Conservation (phyloP, 2,329 filamentous ascomycete species). For the Alternaria ventricosa region DNA sequence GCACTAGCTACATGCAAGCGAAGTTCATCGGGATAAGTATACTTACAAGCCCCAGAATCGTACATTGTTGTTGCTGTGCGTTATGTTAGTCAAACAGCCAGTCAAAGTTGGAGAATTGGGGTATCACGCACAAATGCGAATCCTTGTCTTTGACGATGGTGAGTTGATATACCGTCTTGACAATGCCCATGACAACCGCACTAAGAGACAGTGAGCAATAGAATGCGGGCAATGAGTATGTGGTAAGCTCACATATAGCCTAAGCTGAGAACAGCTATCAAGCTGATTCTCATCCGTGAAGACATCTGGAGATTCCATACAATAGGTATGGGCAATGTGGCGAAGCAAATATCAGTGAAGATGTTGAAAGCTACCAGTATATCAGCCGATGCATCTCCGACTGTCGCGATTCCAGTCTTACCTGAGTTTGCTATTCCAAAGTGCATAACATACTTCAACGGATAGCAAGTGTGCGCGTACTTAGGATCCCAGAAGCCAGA, state of each 20-base stretch:
- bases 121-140: neutral
- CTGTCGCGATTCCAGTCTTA: neutral
- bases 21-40: neutral
- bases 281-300: neutral
- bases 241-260: neutral
- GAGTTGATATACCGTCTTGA: neutral
- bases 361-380: slow-evolving; percentile 6
- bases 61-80: neutral
- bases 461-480: neutral
- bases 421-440: neutral
- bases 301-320: slow-evolving; percentile 7
- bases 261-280: slow-evolving; percentile 1
- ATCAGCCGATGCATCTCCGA: neutral
- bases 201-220: neutral
- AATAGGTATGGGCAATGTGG: neutral
- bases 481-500: neutral
- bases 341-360: slow-evolving; percentile 8
- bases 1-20: neutral
- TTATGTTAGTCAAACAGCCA: neutral
- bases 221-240: neutral
- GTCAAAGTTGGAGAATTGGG: neutral
- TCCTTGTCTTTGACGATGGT: neutral
- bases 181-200: neutral
- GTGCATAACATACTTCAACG: neutral
- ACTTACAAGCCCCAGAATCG: neutral